These are phyloP conservation scores for Phanerodontia chrysosporium DNA, from an alignment of 768 basidiomycete genomes.

Conservation along the genomic window DNA sequence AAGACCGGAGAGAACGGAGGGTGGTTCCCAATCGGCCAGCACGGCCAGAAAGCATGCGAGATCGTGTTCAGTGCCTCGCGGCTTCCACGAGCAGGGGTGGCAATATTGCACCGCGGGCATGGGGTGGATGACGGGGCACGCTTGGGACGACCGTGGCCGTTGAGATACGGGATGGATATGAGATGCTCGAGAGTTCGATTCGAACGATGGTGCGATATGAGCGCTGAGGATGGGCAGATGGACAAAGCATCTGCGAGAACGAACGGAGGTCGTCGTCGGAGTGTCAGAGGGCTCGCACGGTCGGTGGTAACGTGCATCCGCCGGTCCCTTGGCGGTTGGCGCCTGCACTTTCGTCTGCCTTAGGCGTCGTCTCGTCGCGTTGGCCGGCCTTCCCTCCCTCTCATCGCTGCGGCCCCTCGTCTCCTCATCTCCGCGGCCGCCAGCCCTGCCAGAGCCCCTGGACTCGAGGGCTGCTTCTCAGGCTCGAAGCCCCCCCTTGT, in stretches of 20 bases:
- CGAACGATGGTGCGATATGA: not conserved
- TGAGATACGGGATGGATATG: not conserved
- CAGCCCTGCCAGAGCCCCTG: conserved; percentile 8
- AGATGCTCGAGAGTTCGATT: not conserved
- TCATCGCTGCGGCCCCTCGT: conserved; percentile 5
- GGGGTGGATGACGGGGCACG: not conserved
- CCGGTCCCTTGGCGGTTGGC: not conserved
- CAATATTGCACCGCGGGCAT: not conserved
- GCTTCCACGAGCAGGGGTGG: not conserved
- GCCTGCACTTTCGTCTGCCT: conserved; percentile 15
- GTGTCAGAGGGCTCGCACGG: conserved; percentile 9
- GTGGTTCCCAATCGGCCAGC: no score
- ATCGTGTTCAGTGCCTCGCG: no score
- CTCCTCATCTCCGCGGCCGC: not conserved
- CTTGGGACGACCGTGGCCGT: not conserved
- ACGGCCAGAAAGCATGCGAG: no score
- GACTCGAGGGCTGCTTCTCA: conserved; percentile 1
- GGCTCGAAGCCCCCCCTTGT: not conserved
- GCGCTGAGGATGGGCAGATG: not conserved
- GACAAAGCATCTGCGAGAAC: not conserved
- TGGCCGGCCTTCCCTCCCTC: conserved; percentile 19
- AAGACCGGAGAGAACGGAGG: not conserved
- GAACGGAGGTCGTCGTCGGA: conserved; percentile 2
- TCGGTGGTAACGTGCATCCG: conserved; percentile 14
- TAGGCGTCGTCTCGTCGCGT: conserved; percentile 20